Evolutionary conservation across 2,329 filamentous ascomycete genomes (phyloP), one percentile per base, ranked within the genome.

Genomic region (Diaporthe longicolla): DNA sequence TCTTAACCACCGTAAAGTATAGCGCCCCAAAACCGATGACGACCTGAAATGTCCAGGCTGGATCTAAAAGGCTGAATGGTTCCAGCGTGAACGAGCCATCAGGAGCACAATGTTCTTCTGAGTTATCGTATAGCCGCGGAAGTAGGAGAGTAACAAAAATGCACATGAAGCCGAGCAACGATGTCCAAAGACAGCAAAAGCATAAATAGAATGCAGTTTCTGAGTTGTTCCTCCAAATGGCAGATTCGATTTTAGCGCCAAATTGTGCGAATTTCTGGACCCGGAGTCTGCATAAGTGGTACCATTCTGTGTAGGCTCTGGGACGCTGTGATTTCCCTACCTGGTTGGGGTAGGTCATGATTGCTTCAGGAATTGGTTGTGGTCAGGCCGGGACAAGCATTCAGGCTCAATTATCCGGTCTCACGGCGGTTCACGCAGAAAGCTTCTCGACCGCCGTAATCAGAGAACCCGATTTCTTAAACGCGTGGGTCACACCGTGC

Each of bases 11-110:
- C 4, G 58, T 29, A 11, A 61, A 45, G 8, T 21, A 19, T 19
- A 61, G n/a, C n/a, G 58, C 45, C 26, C 35, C 58, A 29, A 61
- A 43, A 10, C 58, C 58, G 10, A 61, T 40, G 5, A 45, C 24
- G 4, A 43, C 58, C 37, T 61, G 58, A 9, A 61, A 61, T 15
- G 45, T 45, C 58, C 58, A 61, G 13, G 37, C 10, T 19, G 37
- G 37, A 3, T 24, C 58, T 13, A 29, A 11, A 43, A 61, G 6
- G 21, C 2, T 43, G 3, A 4, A 29, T 29, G n/a, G 0, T 29
- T 61, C 58, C 58, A 61, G 6, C 21, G 24, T 61, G n/a, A 61
- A 61, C 8, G 58, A 61, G 58, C 37, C 37, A 37, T 61, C 58
- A 17, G 58, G 58, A 29, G 58, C 58, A 26, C 37, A 61, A 8